Base-by-base conservation (phyloP, 2,329 filamentous ascomycete genomes). In the Zymoseptoria tritici region DNA sequence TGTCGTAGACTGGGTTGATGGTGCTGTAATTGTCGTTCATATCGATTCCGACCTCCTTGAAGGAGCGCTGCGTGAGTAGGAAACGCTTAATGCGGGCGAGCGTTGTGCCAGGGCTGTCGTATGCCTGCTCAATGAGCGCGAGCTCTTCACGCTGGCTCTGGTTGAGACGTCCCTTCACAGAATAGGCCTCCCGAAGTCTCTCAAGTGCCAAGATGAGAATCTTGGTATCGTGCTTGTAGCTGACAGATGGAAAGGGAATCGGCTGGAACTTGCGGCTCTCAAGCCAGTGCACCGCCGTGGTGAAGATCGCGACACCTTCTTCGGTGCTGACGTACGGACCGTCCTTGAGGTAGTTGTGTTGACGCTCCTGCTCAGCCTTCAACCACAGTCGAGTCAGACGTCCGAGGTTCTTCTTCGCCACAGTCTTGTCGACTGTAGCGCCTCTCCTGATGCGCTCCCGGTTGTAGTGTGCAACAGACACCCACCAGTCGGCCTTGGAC, bases 1-100 rank as follows among this genome's bases (percentile, higher is more conserved):
- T 94, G 67, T 99, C 94, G 72, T 99, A 99, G 1, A 99, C 94
- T 0, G 94, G 95, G 72, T 99, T 99, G 80, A 99, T 99, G 19
- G 91, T 93, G 80, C 87, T 97, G 78, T 99, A 99, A 72, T 99
- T 99, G 78, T 99, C 94, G 74, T 99, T 99, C 94, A 99, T 99
- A 73, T 99, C 94, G 67, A 99, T 99, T 58, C 93, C 94, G 52
- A 99, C 94, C 77, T 99, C 94, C 78, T 99, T 99, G 83, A 99
- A 99, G 1, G 95, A 94, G 74, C 94, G 86, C 73, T 99, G 94
- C 0, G 95, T 99, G 52, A 99, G 84, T 63, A 99, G 80, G 80
- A 97, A 97, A 54, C 94, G 89, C 81, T 99, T 99, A 78, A 99
- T 99, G 60, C 94, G 84, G 64, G 96, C 93, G 60, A 99, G 76